Conservation (phyloP, 441 rosid genomes). For the Aquilaria agallochum region DNA sequence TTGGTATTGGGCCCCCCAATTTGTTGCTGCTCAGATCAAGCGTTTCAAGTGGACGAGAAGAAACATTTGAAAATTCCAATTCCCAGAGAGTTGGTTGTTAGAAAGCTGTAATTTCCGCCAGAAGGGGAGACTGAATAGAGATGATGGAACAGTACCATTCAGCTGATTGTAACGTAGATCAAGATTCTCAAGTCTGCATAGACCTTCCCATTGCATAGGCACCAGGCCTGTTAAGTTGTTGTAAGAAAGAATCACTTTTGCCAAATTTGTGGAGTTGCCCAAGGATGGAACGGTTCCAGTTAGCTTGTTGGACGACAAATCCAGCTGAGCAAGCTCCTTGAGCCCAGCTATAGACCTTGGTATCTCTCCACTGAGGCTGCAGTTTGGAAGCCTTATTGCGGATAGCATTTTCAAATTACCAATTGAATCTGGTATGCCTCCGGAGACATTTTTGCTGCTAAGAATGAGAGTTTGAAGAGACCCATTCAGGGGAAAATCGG, state of each 20-base stretch:
- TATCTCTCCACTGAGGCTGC: slow-evolving; percentile 27
- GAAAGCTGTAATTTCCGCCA: slow-evolving; percentile 27
- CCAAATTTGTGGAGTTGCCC: neutral
- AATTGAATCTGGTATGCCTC: slow-evolving; percentile 24
- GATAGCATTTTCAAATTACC: slow-evolving; percentile 20
- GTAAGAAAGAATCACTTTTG: slow-evolving; percentile 5
- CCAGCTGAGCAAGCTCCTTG: slow-evolving; percentile 16
- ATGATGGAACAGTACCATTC: slow-evolving; percentile 20
- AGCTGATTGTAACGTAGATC: slow-evolving; percentile 22
- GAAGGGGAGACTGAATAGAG: slow-evolving; percentile 19
- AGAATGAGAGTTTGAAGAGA: slow-evolving; percentile 23
- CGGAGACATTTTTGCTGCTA: slow-evolving; percentile 12
- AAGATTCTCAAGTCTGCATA: slow-evolving; percentile 10
- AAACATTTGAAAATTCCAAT: neutral
- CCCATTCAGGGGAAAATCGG: neutral
- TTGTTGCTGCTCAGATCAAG: slow-evolving; percentile 33
- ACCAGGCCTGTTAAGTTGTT: slow-evolving; percentile 16
- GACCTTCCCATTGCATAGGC: slow-evolving; percentile 16
- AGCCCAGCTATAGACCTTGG: slow-evolving; percentile 21
- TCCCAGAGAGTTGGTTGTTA: slow-evolving; percentile 27
- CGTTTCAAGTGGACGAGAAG: slow-evolving; percentile 2
- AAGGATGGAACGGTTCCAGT: slow-evolving; percentile 16
- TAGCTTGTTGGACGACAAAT: slow-evolving; percentile 15
- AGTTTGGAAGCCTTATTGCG: neutral
- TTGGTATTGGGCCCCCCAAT: slow-evolving; percentile 27